These are phyloP conservation scores for Pseudozyma hubeiensis DNA, from an alignment of 1,284 basidiomycete species.

Conservation along the genomic window DNA sequence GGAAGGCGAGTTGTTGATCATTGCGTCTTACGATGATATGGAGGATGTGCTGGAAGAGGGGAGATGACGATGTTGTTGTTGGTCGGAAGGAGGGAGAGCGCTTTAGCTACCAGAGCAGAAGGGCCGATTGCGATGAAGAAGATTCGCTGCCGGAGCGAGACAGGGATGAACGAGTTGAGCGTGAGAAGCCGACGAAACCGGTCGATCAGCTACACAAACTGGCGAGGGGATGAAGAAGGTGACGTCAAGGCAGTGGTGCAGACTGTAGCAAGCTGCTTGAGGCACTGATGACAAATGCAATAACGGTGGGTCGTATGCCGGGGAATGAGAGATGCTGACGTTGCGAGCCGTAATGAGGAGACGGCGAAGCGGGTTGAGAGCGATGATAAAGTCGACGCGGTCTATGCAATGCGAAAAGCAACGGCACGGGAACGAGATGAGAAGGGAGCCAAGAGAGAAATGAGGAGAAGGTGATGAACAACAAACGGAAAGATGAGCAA, in stretches of 20 bases:
- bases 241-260: conserved; percentile 18
- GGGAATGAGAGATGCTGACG: not conserved
- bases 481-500: not conserved
- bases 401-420: conserved; percentile 17
- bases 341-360: conserved; percentile 16
- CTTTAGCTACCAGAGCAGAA: conserved; percentile 40
- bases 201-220: conserved; percentile 27
- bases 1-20: conserved; percentile 33
- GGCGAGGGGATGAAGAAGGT: conserved; percentile 1
- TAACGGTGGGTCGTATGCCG: not conserved
- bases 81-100: not conserved
- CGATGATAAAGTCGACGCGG: not conserved
- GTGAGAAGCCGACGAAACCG: conserved; percentile 23
- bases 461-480: not conserved
- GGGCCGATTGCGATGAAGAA: not conserved
- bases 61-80: not conserved
- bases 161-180: not conserved
- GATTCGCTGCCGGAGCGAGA: conserved; percentile 32
- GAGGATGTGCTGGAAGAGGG: not conserved
- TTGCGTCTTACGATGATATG: conserved; percentile 5
- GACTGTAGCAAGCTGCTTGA: conserved; percentile 10
- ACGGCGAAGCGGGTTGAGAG: conserved; percentile 11
- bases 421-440: conserved; percentile 4
- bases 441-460: not conserved
- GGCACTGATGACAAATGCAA: conserved; percentile 5